phyloP scores from a whole-genome alignment of 225 moss, liverwort and hornwort species.

The Rhytidiadelphus loreus region DNA sequence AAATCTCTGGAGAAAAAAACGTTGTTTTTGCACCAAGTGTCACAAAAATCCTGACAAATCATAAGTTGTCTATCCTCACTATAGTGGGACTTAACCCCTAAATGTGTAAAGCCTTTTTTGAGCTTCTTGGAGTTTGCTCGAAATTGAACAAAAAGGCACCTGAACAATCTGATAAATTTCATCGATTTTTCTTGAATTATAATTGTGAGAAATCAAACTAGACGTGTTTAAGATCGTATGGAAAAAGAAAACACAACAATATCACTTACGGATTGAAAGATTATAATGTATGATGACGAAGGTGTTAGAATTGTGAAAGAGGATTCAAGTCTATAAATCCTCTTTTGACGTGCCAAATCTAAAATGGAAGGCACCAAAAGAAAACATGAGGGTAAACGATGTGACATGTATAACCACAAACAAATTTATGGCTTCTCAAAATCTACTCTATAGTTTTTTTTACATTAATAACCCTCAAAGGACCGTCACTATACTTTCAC shows the following conservation, averaged over 20 bases:
- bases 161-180: neutral
- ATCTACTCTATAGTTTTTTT: neutral
- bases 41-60: too few relatives aligned
- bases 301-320: neutral
- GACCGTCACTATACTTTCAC: too few relatives aligned
- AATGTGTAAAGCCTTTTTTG: neutral
- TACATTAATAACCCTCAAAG: too few relatives aligned
- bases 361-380: rapidly evolving
- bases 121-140: neutral
- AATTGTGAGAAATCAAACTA: rapidly evolving
- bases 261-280: neutral
- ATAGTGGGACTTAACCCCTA: too few relatives aligned
- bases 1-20: too few relatives aligned
- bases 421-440: neutral
- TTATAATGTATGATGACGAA: rapidly evolving
- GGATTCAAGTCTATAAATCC: neutral
- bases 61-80: too few relatives aligned
- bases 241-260: neutral
- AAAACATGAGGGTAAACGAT: neutral
- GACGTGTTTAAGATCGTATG: rapidly evolving
- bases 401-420: too few relatives aligned
- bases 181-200: too few relatives aligned
- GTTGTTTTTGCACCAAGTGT: too few relatives aligned
- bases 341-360: neutral
- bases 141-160: neutral